These are phyloP conservation scores for Karstenula rhodostoma DNA, from an alignment of 2,329 filamentous ascomycete species.

Conservation along the genomic window DNA sequence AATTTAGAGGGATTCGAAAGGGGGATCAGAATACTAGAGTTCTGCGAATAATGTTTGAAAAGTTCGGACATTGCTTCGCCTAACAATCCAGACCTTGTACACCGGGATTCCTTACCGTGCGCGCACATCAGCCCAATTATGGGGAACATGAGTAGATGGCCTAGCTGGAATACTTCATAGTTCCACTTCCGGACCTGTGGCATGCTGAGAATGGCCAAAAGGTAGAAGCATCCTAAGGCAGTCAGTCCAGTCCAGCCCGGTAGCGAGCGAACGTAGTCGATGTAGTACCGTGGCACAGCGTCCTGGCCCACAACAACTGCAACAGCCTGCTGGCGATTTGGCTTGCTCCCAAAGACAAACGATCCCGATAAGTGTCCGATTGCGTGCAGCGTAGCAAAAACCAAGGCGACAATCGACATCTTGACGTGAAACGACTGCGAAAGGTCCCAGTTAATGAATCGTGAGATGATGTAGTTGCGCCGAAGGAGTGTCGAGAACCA, in stretches of 20 bases:
- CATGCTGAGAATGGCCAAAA: slow-evolving; percentile 59
- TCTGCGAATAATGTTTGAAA: too few species aligned
- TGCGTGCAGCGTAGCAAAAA: slow-evolving; percentile 62
- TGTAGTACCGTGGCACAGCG: slow-evolving; percentile 55
- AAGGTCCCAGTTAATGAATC: slow-evolving; percentile 66
- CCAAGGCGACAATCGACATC: slow-evolving; percentile 60
- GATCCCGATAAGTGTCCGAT: slow-evolving; percentile 64
- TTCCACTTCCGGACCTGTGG: slow-evolving; percentile 60
- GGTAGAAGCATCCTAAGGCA: slow-evolving; percentile 60
- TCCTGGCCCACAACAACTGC: slow-evolving; percentile 56
- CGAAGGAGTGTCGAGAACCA: slow-evolving; percentile 64
- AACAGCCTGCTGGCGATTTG: slow-evolving; percentile 56
- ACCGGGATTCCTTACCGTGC: too few species aligned
- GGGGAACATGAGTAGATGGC: slow-evolving; percentile 66
- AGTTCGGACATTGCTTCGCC: too few species aligned
- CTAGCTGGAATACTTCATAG: slow-evolving; percentile 66
- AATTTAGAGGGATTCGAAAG: too few species aligned
- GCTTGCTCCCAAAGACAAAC: slow-evolving; percentile 60
- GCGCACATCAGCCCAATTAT: slow-evolving; percentile 65
- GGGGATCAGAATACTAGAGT: too few species aligned
- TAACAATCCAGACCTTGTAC: too few species aligned
- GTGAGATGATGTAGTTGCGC: slow-evolving; percentile 60
- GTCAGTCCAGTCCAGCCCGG: slow-evolving; percentile 62
- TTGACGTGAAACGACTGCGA: slow-evolving; percentile 65
- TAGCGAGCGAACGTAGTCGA: slow-evolving; percentile 56